Percentiles rank a stretch among this genome's conserved stretches.
Conservation (phyloP, 306 rosid genomes). For the Ammopiptanthus mongolicus region DNA sequence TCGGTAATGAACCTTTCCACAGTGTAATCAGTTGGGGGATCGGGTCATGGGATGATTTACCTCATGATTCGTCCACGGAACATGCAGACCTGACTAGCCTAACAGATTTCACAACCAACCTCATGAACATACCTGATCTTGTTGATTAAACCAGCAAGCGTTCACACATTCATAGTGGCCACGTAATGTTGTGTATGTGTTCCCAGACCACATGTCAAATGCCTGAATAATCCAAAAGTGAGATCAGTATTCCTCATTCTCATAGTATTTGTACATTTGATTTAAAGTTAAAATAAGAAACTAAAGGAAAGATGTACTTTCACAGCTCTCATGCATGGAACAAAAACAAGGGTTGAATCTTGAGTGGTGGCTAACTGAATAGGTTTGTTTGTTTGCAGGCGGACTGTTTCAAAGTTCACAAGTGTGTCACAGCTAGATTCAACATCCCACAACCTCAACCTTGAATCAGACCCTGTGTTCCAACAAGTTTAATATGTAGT, state of each 20-base stretch:
- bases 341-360: slow-evolving; percentile 66
- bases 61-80: not conserved
- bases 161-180: slow-evolving; percentile 88
- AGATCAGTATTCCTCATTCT: slow-evolving; percentile 10
- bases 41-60: not conserved
- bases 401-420: slow-evolving; percentile 86
- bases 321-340: slow-evolving; percentile 92
- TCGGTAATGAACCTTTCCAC: not conserved
- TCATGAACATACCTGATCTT: slow-evolving; percentile 65
- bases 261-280: slow-evolving; percentile 8
- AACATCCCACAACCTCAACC: slow-evolving; percentile 88
- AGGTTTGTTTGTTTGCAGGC: slow-evolving; percentile 81
- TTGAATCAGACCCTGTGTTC: slow-evolving; percentile 83
- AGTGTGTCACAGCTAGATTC: slow-evolving; percentile 93
- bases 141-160: slow-evolving; percentile 73
- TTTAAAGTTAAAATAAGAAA: slow-evolving; percentile 15
- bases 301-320: slow-evolving; percentile 40
- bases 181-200: slow-evolving; percentile 47
- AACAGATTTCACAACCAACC: slow-evolving; percentile 9
- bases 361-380: slow-evolving; percentile 81
- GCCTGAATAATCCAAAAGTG: slow-evolving; percentile 48
- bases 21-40: not conserved
- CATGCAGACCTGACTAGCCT: not conserved
- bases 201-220: slow-evolving; percentile 89
- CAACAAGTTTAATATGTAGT: not conserved